Evolutionary conservation across 192 early-diverging fungal species (phyloP), one percentile per base, ranked within the genome.

Genomic region (Paraglomus occultum): DNA sequence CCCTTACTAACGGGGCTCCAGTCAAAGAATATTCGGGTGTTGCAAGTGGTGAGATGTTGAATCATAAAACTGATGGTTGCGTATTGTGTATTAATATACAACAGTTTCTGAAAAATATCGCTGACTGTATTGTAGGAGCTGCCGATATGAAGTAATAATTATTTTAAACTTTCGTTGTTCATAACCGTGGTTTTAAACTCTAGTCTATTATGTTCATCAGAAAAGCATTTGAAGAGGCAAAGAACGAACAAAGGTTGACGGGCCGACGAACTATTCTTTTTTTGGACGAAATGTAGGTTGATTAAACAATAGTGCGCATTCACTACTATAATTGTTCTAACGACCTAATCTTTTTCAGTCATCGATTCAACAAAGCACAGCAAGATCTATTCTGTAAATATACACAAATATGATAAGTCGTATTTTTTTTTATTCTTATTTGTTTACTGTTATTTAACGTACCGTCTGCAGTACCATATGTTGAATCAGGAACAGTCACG

Each of bases 361-460:
- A 95, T 77, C 83, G 94, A 18, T 95, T 95, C 73, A 94, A 87
- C 20, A 94, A 93, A 74, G 82, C 87, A 10, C 94, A 95, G 71
- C 94, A 95, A 63, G 94, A 95, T 67, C 72, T 94, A 4, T 91
- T 95, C 61, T 75, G 63, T 64, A 49, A 49, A 40, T 31, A 15
- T 64, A 10, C 15, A 49, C 8, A 10, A 49, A 49, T 49, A 8
- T 10, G 15, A 49, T 15, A 10, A 49, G 8, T 49, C 48, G 15
- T 49, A 10, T 49, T 49, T 15, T 10, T 8, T 50, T 51, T 14
- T 49, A 38, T 64, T n/a, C 38, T 38, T 49, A 22, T 22, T 31
- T 38, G 14, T 14, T 59, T n/a, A 6, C 44, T 49, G 48, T 15
- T n/a, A n/a, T n/a, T 8, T 49, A 49, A 10, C 15, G 8, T 50